Percentiles rank a stretch among this genome's conserved stretches.
Conservation (phyloP, 225 moss, liverwort and hornwort genomes). For the Climacium dendroides region DNA sequence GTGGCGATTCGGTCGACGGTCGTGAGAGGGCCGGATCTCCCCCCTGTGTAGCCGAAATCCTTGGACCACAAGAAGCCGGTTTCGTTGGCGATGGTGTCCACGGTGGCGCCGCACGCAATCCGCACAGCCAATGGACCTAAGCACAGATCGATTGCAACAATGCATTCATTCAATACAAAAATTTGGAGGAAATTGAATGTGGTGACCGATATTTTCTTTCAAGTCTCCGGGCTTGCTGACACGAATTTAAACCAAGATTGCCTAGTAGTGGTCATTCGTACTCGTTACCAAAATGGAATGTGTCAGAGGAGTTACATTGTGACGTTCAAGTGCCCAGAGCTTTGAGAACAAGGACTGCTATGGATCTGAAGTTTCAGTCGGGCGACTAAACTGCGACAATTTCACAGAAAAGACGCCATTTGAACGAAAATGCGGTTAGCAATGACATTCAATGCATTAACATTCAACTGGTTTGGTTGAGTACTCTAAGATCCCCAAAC, state of each 20-base stretch:
- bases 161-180: neutral
- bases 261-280: neutral
- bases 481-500: neutral
- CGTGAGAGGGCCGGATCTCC: conserved; percentile 38
- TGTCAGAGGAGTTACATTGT: neutral
- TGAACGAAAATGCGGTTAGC: neutral
- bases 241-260: neutral
- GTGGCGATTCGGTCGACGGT: conserved; percentile 19
- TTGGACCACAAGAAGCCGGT: conserved; percentile 45
- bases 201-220: neutral
- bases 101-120: conserved; percentile 59
- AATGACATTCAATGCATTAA: neutral
- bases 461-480: neutral
- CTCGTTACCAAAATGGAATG: neutral
- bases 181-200: neutral
- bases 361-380: neutral
- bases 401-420: neutral
- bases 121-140: conserved; percentile 45
- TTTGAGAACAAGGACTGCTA: neutral
- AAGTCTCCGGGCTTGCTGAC: neutral
- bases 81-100: conserved; percentile 35
- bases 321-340: neutral
- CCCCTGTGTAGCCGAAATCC: conserved; percentile 68
- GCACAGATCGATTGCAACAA: neutral
- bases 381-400: neutral